Conservation (phyloP, 495 filamentous ascomycete genomes). For the Hypomontagnella submonticulosa region DNA sequence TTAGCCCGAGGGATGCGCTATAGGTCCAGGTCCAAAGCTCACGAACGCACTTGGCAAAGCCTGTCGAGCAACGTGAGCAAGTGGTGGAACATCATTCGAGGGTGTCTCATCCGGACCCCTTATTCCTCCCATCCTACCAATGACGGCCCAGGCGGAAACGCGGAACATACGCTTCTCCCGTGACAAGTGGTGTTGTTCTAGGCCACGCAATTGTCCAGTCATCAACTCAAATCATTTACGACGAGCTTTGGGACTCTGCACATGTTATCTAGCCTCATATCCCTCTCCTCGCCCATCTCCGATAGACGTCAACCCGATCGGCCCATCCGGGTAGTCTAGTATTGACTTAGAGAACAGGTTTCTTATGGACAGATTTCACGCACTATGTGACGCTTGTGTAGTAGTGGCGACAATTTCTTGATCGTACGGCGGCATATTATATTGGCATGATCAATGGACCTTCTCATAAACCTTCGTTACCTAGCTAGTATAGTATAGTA, state of each 20-base stretch:
- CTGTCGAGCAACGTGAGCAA: conserved; percentile 39
- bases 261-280: too few relatives aligned
- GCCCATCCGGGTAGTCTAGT: neutral
- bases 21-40: conserved; percentile 13
- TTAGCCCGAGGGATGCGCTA: conserved; percentile 30
- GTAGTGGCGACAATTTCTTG: neutral
- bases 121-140: conserved; percentile 17
- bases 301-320: conserved; percentile 2
- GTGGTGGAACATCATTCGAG: conserved; percentile 37
- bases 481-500: too few relatives aligned
- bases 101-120: conserved; percentile 1
- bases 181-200: conserved; percentile 2
- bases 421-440: too few relatives aligned
- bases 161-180: conserved; percentile 18
- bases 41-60: conserved; percentile 14
- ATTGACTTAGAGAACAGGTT: neutral
- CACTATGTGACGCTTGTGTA: conserved; percentile 8
- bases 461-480: too few relatives aligned
- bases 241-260: too few relatives aligned
- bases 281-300: neutral
- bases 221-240: conserved; percentile 8
- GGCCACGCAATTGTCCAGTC: too few relatives aligned
- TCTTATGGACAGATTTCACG: neutral
- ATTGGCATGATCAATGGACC: too few relatives aligned
- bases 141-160: conserved; percentile 21